Conservation (phyloP, 805 yeast genomes). For the Metschnikowia matae region DNA sequence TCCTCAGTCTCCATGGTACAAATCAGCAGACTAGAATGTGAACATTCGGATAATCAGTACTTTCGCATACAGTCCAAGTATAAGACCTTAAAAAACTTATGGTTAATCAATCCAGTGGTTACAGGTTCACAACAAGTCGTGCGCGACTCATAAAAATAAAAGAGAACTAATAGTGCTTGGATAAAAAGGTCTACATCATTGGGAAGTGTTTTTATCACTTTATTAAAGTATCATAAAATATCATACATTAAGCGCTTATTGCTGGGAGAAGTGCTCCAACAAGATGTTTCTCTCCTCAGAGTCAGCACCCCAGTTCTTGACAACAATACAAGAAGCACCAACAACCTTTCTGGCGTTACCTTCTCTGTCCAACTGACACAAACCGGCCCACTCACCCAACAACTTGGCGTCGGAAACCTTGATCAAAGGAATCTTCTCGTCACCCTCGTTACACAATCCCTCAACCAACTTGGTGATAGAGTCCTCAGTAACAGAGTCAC, state of each 20-base stretch:
- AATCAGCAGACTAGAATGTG: too few relatives aligned
- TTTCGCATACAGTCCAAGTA: too few relatives aligned
- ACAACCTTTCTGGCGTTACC: slow-evolving; percentile 99
- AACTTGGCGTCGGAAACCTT: slow-evolving; percentile 99
- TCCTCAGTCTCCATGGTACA: too few relatives aligned
- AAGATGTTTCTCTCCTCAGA: slow-evolving; percentile 95
- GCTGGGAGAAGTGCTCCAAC: slow-evolving; percentile 92
- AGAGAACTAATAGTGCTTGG: too few relatives aligned
- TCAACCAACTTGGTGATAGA: slow-evolving; percentile 95
- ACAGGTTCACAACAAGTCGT: too few relatives aligned
- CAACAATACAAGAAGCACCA: slow-evolving; percentile 99
- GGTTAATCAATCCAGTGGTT: too few relatives aligned
- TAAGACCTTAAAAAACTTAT: too few relatives aligned
- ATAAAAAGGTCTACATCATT: background rate
- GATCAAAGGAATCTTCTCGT: slow-evolving; percentile 93
- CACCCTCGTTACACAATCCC: slow-evolving; percentile 98
- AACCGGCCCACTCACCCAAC: slow-evolving; percentile 99
- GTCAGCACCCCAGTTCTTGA: slow-evolving; percentile 99
- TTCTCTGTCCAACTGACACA: slow-evolving; percentile 98
- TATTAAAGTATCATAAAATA: background rate
- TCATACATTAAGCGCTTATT: slow-evolving; percentile 38
- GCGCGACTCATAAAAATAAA: too few relatives aligned
- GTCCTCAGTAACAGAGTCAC: slow-evolving; percentile 98
- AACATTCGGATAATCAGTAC: too few relatives aligned
- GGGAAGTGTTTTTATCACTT: background rate